These are phyloP conservation scores for Pyracantha coccinea DNA, from an alignment of 331 rosid species.

Conservation along the genomic window DNA sequence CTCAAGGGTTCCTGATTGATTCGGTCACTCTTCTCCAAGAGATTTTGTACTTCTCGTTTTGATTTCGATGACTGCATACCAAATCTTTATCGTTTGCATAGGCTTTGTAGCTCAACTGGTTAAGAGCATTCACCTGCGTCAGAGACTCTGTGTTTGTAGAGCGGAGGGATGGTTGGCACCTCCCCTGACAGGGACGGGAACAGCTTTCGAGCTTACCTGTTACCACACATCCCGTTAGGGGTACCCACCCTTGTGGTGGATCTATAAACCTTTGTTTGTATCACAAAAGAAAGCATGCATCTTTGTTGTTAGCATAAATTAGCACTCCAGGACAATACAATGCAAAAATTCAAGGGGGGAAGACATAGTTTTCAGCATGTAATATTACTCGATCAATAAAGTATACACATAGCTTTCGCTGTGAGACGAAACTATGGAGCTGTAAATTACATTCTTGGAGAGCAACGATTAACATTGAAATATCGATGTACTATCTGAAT, in stretches of 20 bases:
- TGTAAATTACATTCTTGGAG: constrained; percentile 9
- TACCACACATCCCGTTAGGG: constrained; percentile 47
- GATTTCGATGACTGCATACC: too few relatives aligned
- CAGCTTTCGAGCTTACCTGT: constrained; percentile 41
- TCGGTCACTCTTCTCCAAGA: neutral
- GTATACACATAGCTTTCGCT: neutral
- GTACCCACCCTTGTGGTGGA: constrained; percentile 36
- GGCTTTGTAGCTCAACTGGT: too few relatives aligned
- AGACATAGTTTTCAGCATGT: neutral
- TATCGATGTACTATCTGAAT: neutral
- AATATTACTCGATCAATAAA: neutral
- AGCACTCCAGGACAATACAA: neutral
- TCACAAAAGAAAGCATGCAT: too few relatives aligned
- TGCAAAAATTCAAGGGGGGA: neutral
- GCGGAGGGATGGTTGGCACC: constrained; percentile 61
- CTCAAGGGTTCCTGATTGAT: constrained; percentile 43
- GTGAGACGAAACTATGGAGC: constrained; percentile 2
- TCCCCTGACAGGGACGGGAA: constrained; percentile 77
- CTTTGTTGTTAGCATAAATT: neutral
- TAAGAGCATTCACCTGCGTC: too few relatives aligned
- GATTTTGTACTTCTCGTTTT: neutral
- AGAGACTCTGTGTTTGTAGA: constrained; percentile 13
- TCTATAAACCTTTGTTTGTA: constrained; percentile 3
- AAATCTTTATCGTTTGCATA: too few relatives aligned
- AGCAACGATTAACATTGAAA: neutral